phyloP scores from a whole-genome alignment of 352 stramenopile species.

The Globisporangium okanoganense region DNA sequence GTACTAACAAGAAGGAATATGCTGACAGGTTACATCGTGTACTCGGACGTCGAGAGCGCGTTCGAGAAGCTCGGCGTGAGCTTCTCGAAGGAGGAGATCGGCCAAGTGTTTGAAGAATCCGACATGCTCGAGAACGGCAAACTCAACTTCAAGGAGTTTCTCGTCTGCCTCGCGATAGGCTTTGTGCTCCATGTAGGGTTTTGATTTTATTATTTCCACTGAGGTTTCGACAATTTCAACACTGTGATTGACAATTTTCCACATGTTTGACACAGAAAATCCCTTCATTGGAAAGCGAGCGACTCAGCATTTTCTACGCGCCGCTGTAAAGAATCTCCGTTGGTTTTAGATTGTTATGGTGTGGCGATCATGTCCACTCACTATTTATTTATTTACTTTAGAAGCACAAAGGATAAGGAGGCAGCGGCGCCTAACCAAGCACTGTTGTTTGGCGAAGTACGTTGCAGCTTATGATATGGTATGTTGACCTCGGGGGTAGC shows the following conservation, averaged over 20 bases:
- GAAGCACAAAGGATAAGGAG: constrained; percentile 8
- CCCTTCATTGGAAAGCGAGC: constrained; percentile 60
- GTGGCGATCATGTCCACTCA: too few relatives aligned
- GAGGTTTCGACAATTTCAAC: not conserved
- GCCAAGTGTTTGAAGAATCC: constrained; percentile 75
- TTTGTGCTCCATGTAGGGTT: constrained; percentile 78
- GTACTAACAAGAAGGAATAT: not conserved
- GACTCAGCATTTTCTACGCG: constrained; percentile 79
- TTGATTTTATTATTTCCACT: not conserved
- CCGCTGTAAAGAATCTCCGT: constrained; percentile 39
- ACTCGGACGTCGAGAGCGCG: constrained; percentile 57
- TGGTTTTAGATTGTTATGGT: not conserved
- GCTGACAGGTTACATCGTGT: constrained; percentile 57
- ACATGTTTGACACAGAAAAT: constrained; percentile 46
- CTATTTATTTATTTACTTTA: not conserved
- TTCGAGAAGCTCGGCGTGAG: constrained; percentile 76
- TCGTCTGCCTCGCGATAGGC: constrained; percentile 81
- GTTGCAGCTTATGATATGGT: not conserved
- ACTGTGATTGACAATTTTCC: not conserved
- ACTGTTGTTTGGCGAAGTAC: constrained; percentile 69
- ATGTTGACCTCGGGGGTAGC: too few relatives aligned
- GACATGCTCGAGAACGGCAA: constrained; percentile 80
- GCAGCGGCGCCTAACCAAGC: constrained; percentile 17
- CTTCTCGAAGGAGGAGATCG: constrained; percentile 69
- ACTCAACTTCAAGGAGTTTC: constrained; percentile 87